A percentile compares a stretch with the other conserved stretches of the same genome.
These are phyloP conservation scores for Starmera caribaea DNA, from an alignment of 805 yeast genomes.

Conservation along the genomic window DNA sequence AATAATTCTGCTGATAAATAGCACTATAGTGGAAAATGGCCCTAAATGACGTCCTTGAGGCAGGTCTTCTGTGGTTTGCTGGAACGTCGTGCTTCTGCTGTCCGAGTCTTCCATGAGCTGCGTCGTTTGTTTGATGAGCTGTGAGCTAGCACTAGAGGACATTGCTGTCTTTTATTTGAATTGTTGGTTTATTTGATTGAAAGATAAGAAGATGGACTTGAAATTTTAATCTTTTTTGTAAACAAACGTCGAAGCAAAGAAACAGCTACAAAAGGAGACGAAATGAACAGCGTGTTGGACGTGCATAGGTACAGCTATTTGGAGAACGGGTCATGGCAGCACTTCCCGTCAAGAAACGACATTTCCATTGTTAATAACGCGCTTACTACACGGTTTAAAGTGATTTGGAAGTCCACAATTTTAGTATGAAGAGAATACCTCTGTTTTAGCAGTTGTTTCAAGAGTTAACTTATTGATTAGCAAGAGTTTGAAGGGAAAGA, in stretches of 20 bases:
- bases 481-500: slow-evolving; percentile 4
- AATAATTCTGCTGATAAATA: slow-evolving; percentile 3
- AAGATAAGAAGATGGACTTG: background rate
- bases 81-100: background rate
- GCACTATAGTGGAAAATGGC: slow-evolving; percentile 1
- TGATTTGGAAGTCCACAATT: slow-evolving; percentile 11
- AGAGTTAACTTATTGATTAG: background rate
- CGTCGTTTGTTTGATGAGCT: background rate
- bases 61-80: slow-evolving; percentile 1
- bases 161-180: background rate
- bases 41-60: slow-evolving; percentile 5
- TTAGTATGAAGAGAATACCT: slow-evolving; percentile 7
- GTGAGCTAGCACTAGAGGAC: background rate
- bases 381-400: slow-evolving; percentile 2
- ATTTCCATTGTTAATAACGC: background rate
- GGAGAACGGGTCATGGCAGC: slow-evolving; percentile 12
- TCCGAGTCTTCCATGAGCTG: background rate
- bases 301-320: slow-evolving; percentile 15
- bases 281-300: background rate
- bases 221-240: background rate
- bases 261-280: background rate
- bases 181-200: background rate
- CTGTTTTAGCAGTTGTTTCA: background rate
- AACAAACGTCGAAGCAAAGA: background rate
- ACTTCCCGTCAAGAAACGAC: slow-evolving; percentile 16